Percentiles rank a stretch among this genome's conserved stretches.
These are phyloP conservation scores for Rhodotorula babjevae DNA, from an alignment of 768 basidiomycete genomes.

Conservation along the genomic window DNA sequence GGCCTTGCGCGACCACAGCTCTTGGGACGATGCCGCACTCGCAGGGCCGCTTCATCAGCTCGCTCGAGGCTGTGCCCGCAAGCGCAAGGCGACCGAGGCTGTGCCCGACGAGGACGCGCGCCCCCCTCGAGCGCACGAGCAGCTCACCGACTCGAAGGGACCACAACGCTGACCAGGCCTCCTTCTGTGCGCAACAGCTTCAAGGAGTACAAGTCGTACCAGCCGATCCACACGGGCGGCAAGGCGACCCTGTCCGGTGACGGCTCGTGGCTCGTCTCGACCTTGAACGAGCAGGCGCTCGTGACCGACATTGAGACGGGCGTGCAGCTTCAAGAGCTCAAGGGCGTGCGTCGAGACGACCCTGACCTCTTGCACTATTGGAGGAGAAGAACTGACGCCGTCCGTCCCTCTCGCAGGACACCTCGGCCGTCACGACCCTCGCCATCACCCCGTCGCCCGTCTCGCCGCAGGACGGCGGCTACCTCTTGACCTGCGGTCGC, in stretches of 20 bases:
- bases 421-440: constrained; percentile 74
- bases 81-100: too few relatives aligned
- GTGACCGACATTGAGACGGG: constrained; percentile 76
- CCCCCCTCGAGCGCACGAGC: background rate
- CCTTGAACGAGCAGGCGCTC: constrained; percentile 77
- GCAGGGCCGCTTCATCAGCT: background rate
- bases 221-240: constrained; percentile 64
- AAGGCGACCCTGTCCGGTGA: constrained; percentile 74
- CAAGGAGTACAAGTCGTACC: constrained; percentile 34
- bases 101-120: background rate
- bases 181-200: constrained; percentile 31
- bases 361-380: too few relatives aligned
- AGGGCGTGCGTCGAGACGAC: constrained; percentile 62
- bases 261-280: constrained; percentile 74
- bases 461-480: constrained; percentile 46
- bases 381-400: background rate
- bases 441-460: constrained; percentile 71
- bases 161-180: background rate
- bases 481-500: constrained; percentile 73
- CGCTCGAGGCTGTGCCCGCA: too few relatives aligned
- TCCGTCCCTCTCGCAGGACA: constrained; percentile 57
- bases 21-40: too few relatives aligned
- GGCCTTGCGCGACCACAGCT: background rate
- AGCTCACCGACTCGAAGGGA: background rate
- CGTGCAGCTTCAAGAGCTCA: constrained; percentile 69